Conservation (phyloP, 768 basidiomycete species). For the Podaxis pistillaris region DNA sequence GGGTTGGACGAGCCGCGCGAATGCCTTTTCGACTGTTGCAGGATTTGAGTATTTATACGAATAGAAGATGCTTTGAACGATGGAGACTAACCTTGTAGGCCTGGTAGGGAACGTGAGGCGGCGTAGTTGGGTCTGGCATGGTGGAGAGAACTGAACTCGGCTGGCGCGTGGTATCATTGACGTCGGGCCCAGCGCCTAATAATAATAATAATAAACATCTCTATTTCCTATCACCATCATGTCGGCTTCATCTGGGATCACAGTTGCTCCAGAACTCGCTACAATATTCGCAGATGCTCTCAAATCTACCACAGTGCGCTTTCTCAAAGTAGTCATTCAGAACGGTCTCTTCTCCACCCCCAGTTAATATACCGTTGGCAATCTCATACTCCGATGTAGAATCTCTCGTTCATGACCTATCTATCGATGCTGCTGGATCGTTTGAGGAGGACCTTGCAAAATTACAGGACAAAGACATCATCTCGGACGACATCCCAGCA, state of each 20-base stretch:
- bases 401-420: constrained; percentile 59
- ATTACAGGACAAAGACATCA: constrained; percentile 47
- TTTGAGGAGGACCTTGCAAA: constrained; percentile 61
- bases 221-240: constrained; percentile 36
- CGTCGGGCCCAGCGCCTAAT: neutral
- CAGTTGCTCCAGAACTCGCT: constrained; percentile 55
- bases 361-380: constrained; percentile 18
- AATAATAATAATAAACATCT: neutral
- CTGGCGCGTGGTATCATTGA: neutral
- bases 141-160: constrained; percentile 10
- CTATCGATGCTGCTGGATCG: constrained; percentile 45
- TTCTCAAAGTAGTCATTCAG: constrained; percentile 74
- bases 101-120: constrained; percentile 43
- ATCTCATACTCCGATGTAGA: constrained; percentile 41
- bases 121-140: constrained; percentile 30
- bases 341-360: constrained; percentile 52
- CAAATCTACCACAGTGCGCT: constrained; percentile 51
- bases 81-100: constrained; percentile 43
- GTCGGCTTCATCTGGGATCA: constrained; percentile 76
- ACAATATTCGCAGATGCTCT: constrained; percentile 58
- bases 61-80: constrained; percentile 9
- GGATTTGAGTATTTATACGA: constrained; percentile 8
- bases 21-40: constrained; percentile 44
- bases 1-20: constrained; percentile 35
- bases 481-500: constrained; percentile 65